Conservation (phyloP, 2,329 filamentous ascomycete genomes). For the Cercospora sojina region DNA sequence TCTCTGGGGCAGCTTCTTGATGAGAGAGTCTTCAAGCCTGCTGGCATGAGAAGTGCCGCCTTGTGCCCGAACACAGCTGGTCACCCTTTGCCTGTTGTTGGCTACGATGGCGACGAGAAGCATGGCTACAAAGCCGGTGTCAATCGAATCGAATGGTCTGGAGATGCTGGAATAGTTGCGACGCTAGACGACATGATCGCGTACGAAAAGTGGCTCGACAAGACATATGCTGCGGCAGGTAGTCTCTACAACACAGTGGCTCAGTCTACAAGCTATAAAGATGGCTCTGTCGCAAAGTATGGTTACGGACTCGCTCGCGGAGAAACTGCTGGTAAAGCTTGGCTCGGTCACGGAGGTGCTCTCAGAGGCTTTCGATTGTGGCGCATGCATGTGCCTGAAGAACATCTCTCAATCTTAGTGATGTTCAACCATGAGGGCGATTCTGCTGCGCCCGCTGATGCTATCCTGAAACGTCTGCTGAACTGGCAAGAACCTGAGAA, state of each 20-base stretch:
- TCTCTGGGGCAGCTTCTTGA: conserved; percentile 40
- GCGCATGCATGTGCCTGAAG: conserved; percentile 39
- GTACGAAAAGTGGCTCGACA: conserved; percentile 46
- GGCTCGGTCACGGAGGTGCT: conserved; percentile 45
- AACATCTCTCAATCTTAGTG: conserved; percentile 43
- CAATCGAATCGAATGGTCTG: conserved; percentile 50
- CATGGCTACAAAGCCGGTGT: conserved; percentile 40
- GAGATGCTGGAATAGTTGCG: conserved; percentile 48
- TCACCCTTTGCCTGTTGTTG: conserved; percentile 44
- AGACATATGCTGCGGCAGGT: conserved; percentile 33
- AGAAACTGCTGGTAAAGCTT: conserved; percentile 31
- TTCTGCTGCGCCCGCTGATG: conserved; percentile 31
- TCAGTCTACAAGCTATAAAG: conserved; percentile 34
- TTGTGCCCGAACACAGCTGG: conserved; percentile 42
- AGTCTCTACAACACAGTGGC: conserved; percentile 41
- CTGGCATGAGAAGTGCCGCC: conserved; percentile 45
- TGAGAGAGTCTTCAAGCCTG: conserved; percentile 44
- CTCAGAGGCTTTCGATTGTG: conserved; percentile 45
- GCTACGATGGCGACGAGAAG: conserved; percentile 46
- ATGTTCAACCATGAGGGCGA: conserved; percentile 44
- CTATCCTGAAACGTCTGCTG: conserved; percentile 39
- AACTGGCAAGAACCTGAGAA: conserved; percentile 25
- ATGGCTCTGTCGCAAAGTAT: conserved; percentile 42
- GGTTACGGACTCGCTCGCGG: conserved; percentile 40
- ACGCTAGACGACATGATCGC: conserved; percentile 50